A percentile compares a stretch with the other conserved stretches of the same genome.
phyloP scores from a whole-genome alignment of 352 stramenopile genomes.

The Phytophthora quininea region DNA sequence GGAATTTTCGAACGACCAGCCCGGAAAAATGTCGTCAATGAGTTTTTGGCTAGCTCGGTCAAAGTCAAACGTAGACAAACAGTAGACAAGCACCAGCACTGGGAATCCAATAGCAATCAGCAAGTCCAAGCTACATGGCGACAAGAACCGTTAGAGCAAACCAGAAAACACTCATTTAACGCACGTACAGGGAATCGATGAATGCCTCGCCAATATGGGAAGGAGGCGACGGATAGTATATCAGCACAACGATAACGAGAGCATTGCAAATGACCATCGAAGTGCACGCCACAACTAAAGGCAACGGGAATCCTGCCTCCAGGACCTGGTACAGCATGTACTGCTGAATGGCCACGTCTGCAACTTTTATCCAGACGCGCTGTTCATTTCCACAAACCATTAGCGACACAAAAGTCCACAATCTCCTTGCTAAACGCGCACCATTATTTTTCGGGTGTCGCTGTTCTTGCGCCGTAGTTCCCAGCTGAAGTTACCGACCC shows the following conservation, averaged over 20 bases:
- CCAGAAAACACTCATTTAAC: constrained; percentile 1
- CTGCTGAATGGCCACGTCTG: constrained; percentile 23
- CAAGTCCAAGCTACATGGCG: constrained; percentile 36
- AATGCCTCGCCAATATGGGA: constrained; percentile 27
- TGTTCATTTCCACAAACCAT: constrained; percentile 9
- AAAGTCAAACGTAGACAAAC: constrained; percentile 33
- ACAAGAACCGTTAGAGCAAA: not conserved
- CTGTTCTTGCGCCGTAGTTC: constrained; percentile 6
- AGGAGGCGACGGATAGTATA: constrained; percentile 11
- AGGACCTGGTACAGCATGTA: constrained; percentile 27
- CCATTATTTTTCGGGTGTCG: constrained; percentile 18
- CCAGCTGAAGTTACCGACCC: not conserved
- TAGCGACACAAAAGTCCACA: not conserved
- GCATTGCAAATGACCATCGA: constrained; percentile 34
- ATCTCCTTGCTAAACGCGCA: constrained; percentile 2
- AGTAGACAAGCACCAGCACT: constrained; percentile 33
- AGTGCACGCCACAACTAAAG: constrained; percentile 26
- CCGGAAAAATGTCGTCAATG: constrained; percentile 15
- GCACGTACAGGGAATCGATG: constrained; percentile 27
- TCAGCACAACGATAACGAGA: constrained; percentile 15
- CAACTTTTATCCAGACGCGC: constrained; percentile 25
- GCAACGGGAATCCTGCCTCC: constrained; percentile 25
- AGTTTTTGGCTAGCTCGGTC: constrained; percentile 27
- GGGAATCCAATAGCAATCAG: constrained; percentile 38
- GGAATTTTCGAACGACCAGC: constrained; percentile 27